Percentiles rank a stretch among this genome's conserved stretches.
Evolutionary conservation across 2,329 filamentous ascomycete species (phyloP).

Genomic region (Penicillium corylophilum): DNA sequence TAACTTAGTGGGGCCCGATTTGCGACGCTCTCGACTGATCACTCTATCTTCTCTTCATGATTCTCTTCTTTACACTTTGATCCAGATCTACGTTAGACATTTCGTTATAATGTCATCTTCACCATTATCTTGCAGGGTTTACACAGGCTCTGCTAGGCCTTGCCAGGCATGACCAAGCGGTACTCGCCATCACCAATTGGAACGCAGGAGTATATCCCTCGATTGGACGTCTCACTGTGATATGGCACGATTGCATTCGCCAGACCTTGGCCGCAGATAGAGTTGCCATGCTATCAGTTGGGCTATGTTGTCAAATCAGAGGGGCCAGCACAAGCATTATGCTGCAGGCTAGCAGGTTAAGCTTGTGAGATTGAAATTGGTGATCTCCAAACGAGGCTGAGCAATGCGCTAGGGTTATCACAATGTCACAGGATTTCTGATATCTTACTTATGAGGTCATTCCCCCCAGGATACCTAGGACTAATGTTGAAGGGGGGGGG

Average conservation of each 20-base stretch:
- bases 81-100: too few species aligned
- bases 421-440: not conserved
- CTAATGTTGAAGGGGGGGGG: too few species aligned
- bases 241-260: not conserved
- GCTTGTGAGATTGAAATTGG: not conserved
- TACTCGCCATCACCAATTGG: not conserved
- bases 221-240: not conserved
- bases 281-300: not conserved
- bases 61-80: not conserved
- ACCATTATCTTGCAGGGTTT: not conserved
- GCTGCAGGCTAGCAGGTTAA: not conserved
- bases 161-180: not conserved
- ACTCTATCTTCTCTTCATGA: not conserved
- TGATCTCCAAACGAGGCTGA: not conserved
- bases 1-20: not conserved
- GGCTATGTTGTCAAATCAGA: not conserved
- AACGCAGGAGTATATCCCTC: not conserved
- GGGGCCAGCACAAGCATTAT: not conserved
- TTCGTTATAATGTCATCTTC: too few species aligned
- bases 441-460: too few species aligned
- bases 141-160: not conserved
- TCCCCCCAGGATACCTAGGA: not conserved
- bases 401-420: not conserved
- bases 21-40: not conserved
- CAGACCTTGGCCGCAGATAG: not conserved